These are phyloP conservation scores for Saraca asoca DNA, from an alignment of 331 rosid genomes.

Conservation along the genomic window DNA sequence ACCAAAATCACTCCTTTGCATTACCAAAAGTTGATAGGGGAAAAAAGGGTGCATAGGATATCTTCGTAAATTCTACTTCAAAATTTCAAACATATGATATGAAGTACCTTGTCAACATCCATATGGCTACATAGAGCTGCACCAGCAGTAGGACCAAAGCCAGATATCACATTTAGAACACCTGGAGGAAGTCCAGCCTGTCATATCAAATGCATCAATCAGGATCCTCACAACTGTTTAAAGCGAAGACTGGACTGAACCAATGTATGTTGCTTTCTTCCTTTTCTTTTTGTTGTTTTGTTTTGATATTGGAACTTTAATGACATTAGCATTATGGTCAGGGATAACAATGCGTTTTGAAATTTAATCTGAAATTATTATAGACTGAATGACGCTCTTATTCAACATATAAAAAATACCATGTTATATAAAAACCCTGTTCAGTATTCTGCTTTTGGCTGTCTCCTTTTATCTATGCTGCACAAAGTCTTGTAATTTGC, in stretches of 20 bases:
- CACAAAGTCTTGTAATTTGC: not conserved
- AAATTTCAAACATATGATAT: not conserved
- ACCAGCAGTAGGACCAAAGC: conserved; percentile 81
- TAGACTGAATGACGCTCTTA: not conserved
- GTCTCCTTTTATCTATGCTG: not conserved
- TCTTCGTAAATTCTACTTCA: not conserved
- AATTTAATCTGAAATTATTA: not conserved
- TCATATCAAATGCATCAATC: conserved; percentile 26
- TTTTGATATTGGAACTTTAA: not conserved
- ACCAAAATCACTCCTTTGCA: not conserved
- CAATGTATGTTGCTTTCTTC: not conserved
- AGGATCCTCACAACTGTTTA: not conserved
- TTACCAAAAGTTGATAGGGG: not conserved
- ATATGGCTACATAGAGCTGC: conserved; percentile 82
- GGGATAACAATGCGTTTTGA: not conserved
- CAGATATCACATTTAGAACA: conserved; percentile 70
- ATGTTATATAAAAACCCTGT: too few relatives aligned
- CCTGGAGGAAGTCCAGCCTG: conserved; percentile 97
- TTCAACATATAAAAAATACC: too few relatives aligned
- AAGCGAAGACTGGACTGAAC: conserved; percentile 3
- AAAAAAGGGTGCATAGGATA: not conserved
- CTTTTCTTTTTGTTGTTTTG: not conserved
- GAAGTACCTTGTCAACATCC: conserved; percentile 84
- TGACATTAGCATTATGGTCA: not conserved
- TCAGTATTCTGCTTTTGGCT: not conserved